Conservation (phyloP, 306 rosid species). For the Cicer bijugum region DNA sequence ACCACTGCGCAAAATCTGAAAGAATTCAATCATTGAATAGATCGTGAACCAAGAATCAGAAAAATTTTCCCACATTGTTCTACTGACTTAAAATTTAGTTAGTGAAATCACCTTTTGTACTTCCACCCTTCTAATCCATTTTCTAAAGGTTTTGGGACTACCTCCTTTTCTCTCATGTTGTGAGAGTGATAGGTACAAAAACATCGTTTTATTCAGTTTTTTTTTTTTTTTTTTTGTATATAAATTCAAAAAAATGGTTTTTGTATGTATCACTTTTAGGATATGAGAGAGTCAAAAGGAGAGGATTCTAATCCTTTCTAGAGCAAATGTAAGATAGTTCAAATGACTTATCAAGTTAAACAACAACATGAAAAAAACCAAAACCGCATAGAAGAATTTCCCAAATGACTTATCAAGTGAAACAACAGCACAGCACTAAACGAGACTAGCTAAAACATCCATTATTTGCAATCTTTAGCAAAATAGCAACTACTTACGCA, state of each 20-base stretch:
- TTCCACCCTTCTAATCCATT: neutral
- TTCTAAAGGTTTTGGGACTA: neutral
- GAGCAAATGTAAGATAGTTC: constrained; percentile 13
- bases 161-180: too few relatives aligned
- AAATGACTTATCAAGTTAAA: constrained; percentile 18
- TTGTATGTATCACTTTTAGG: too few relatives aligned
- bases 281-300: too few relatives aligned
- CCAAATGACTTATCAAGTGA: constrained; percentile 19
- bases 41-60: constrained; percentile 22
- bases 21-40: constrained; percentile 1
- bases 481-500: neutral
- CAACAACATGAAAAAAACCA: neutral
- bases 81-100: constrained; percentile 29
- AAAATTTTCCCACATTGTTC: neutral
- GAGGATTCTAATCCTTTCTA: too few relatives aligned
- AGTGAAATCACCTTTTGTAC: constrained; percentile 1
- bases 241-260: too few relatives aligned
- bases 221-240: too few relatives aligned
- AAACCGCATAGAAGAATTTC: constrained; percentile 30
- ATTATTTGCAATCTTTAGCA: neutral
- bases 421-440: neutral
- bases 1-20: constrained; percentile 2
- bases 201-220: too few relatives aligned
- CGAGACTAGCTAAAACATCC: neutral
- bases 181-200: too few relatives aligned